Percentiles rank a stretch among this genome's conserved stretches.
Conservation (phyloP, 2,329 filamentous ascomycete genomes). For the Akanthomyces muscarius region DNA sequence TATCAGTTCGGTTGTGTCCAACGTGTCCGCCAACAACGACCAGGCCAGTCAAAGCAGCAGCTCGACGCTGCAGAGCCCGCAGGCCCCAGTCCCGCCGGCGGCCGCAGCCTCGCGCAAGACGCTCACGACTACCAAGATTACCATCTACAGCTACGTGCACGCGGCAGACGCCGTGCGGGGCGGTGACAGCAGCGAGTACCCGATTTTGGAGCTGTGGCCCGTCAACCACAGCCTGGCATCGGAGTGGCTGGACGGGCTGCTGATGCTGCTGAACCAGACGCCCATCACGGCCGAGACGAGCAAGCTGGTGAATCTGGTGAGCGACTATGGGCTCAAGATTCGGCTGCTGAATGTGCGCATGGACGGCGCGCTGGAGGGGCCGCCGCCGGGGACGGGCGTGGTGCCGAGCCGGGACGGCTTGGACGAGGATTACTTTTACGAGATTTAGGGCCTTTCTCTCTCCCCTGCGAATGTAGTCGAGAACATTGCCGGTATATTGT, state of each 20-base stretch:
- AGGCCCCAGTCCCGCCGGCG: neutral
- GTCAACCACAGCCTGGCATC: constrained; percentile 77
- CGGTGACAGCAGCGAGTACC: constrained; percentile 54
- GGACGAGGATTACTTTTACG: constrained; percentile 92
- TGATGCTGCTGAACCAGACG: constrained; percentile 92
- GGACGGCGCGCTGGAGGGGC: constrained; percentile 68
- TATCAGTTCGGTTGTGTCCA: constrained; percentile 91
- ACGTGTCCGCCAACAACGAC: constrained; percentile 61
- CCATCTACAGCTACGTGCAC: constrained; percentile 70
- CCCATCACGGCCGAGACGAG: constrained; percentile 97
- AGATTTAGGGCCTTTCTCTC: constrained; percentile 46
- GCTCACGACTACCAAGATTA: constrained; percentile 75
- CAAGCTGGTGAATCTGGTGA: constrained; percentile 79
- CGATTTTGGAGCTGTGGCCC: constrained; percentile 80
- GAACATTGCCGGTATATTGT: neutral
- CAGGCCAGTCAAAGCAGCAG: constrained; percentile 40
- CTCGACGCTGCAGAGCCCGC: constrained; percentile 37
- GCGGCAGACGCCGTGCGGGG: constrained; percentile 35
- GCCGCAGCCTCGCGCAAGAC: constrained; percentile 16
- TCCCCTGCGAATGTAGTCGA: neutral
- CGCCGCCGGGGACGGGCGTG: constrained; percentile 63
- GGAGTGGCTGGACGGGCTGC: constrained; percentile 92
- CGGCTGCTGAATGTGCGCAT: constrained; percentile 85
- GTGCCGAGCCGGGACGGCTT: constrained; percentile 80
- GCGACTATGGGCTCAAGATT: constrained; percentile 90